Base-by-base conservation (phyloP, 306 rosid species). In the Acacia confusa region DNA sequence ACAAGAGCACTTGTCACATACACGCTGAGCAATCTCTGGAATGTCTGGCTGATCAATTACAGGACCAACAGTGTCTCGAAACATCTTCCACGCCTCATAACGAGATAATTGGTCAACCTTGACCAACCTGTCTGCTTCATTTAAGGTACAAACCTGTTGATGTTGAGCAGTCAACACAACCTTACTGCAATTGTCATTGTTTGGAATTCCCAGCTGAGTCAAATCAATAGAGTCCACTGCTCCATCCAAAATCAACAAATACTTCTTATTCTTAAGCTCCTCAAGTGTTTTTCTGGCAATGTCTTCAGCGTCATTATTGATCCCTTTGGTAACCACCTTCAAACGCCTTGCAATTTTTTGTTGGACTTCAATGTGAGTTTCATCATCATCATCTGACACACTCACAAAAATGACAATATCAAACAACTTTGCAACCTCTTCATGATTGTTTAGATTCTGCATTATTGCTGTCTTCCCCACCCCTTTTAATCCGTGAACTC, bases 231-330 rank as follows among this genome's bases (percentile, higher is more conserved):
- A 1, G 5, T 67, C 7, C 25, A 34, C 53, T 8, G 75, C 80
- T 2, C 76, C 80, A 75, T 81, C 84, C 70, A 81, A 41, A 53
- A 81, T 28, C 55, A 81, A 13, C 32, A 81, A 36, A n/a, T 67
- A 81, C 50, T 2, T 75, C 32, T 67, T 52, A 10, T 34, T 27
- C 40, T 67, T 6, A 2, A 81, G 32, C 40, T 81, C 80, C 7
- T 13, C 4, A 28, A n/a, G 34, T 4, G 53, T 81, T 40, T 16
- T 32, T 8, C 19, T 7, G 0, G 38, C 60, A 74, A 65, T n/a
- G 9, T 28, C 44, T 7, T 32, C 47, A 30, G 7, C 7, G 0
- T 24, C 30, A 32, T 12, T 6, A 22, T 12, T 6, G 36, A 43
- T 70, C n/a, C n/a, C n/a, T n/a, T n/a, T n/a, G n/a, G 2, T 7